phyloP scores from a whole-genome alignment of 176 grass and related monocot genomes.

The Hsuehochloa calcarea region DNA sequence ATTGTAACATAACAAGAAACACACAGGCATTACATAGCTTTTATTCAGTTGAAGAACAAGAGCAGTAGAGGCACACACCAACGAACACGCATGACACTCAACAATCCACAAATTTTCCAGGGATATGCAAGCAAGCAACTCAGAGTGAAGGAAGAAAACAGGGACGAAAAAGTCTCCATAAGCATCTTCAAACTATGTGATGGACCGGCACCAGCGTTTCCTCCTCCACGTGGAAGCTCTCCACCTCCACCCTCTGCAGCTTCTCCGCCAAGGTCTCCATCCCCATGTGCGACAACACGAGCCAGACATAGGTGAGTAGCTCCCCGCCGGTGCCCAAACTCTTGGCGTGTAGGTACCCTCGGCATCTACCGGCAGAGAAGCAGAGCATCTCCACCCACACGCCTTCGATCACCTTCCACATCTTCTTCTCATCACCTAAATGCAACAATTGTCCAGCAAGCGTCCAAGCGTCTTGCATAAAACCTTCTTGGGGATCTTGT shows the following conservation, averaged over 20 bases:
- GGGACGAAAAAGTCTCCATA: not conserved
- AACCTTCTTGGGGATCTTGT: not conserved
- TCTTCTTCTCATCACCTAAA: not conserved
- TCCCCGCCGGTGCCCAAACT: not conserved
- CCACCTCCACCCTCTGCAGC: not conserved
- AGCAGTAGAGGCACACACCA: not conserved
- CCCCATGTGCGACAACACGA: not conserved
- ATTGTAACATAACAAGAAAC: not conserved
- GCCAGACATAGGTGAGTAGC: not conserved
- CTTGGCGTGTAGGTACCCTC: constrained; percentile 24
- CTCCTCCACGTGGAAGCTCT: not conserved
- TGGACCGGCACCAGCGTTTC: not conserved
- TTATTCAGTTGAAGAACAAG: not conserved
- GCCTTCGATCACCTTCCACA: constrained; percentile 19
- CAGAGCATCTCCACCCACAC: constrained; percentile 29
- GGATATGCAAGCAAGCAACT: no score
- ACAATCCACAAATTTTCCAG: not conserved
- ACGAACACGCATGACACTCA: not conserved
- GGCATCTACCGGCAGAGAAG: not conserved
- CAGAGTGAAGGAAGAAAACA: no score
- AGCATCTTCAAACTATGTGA: not conserved
- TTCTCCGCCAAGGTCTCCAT: constrained; percentile 3
- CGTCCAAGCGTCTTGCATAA: not conserved
- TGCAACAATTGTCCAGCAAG: not conserved
- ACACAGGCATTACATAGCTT: not conserved